Conservation (phyloP, 2,329 filamentous ascomycete genomes). For the Macrophomina pseudophaseolina region DNA sequence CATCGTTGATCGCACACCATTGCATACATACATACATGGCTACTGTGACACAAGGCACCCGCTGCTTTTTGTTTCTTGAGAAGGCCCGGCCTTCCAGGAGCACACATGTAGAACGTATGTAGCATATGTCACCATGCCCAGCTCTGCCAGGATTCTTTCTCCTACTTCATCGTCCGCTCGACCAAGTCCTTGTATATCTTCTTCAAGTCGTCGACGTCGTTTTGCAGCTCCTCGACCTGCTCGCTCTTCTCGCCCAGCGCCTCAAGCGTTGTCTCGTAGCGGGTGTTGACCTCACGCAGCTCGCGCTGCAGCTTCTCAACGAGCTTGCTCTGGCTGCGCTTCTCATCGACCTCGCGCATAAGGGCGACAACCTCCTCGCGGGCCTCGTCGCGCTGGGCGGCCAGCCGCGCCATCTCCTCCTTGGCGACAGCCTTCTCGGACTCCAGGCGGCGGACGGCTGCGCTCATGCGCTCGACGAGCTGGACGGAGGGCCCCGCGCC, state of each 20-base stretch:
- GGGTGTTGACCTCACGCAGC: slow-evolving; percentile 69
- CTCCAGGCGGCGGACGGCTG: slow-evolving; percentile 87
- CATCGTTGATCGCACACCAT: slow-evolving; percentile 12
- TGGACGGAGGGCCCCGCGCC: slow-evolving; percentile 92
- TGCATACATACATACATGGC: slow-evolving; percentile 12
- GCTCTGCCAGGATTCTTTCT: neutral
- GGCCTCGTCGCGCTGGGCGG: slow-evolving; percentile 87
- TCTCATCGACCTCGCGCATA: slow-evolving; percentile 83
- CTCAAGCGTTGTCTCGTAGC: slow-evolving; percentile 91
- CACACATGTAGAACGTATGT: neutral
- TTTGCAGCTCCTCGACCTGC: slow-evolving; percentile 84
- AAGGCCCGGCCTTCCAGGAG: neutral
- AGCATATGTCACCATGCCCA: neutral
- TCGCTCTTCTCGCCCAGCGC: slow-evolving; percentile 98
- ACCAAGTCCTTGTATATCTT: slow-evolving; percentile 94
- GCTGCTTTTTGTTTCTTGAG: too few species aligned
- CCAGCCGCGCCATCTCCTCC: slow-evolving; percentile 82
- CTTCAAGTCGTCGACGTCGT: slow-evolving; percentile 92
- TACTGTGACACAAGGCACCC: neutral
- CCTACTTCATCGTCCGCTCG: slow-evolving; percentile 75
- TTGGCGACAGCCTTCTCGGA: slow-evolving; percentile 87
- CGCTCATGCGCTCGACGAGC: slow-evolving; percentile 94
- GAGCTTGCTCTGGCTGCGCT: slow-evolving; percentile 63
- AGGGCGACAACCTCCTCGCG: slow-evolving; percentile 87
- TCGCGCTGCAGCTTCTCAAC: slow-evolving; percentile 71